A percentile compares a stretch with the other conserved stretches of the same genome.
Evolutionary conservation across 2,329 filamentous ascomycete genomes (phyloP).

Genomic region (Huntiella decipiens): DNA sequence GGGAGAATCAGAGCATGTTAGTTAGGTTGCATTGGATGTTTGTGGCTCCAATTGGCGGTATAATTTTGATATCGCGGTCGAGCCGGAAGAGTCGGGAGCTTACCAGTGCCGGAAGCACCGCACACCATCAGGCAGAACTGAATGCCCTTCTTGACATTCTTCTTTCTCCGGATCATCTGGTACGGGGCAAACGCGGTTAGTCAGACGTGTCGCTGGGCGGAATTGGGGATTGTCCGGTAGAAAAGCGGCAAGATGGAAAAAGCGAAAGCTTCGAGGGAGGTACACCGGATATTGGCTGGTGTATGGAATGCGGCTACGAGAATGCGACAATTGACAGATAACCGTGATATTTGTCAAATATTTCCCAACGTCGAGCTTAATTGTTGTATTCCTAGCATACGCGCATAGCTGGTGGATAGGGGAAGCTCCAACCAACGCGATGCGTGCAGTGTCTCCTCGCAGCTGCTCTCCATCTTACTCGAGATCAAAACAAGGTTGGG

Average conservation of each 20-base stretch:
- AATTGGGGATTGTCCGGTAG: too few relatives aligned
- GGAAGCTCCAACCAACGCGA: background rate
- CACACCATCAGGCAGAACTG: conserved; percentile 99
- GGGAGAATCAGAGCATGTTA: conserved; percentile 10
- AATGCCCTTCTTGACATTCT: conserved; percentile 99
- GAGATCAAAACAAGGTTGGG: background rate
- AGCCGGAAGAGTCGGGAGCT: conserved; percentile 16
- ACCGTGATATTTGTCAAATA: too few relatives aligned
- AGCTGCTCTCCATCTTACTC: too few relatives aligned
- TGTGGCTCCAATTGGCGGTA: background rate
- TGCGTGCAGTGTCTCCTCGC: too few relatives aligned
- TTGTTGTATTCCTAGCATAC: background rate
- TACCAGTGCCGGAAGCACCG: conserved; percentile 95
- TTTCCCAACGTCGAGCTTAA: too few relatives aligned
- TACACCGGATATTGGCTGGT: too few relatives aligned
- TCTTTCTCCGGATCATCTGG: conserved; percentile 99
- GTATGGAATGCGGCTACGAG: too few relatives aligned
- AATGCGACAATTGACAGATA: too few relatives aligned
- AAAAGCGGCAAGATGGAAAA: too few relatives aligned
- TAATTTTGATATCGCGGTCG: background rate
- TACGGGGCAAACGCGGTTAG: conserved; percentile 16
- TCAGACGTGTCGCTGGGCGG: background rate
- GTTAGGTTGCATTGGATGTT: background rate
- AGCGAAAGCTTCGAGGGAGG: too few relatives aligned
- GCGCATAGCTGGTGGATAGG: background rate